Percentiles rank a stretch among this genome's conserved stretches.
phyloP scores from a whole-genome alignment of 257 asterid species.

The Solanum piurae region DNA sequence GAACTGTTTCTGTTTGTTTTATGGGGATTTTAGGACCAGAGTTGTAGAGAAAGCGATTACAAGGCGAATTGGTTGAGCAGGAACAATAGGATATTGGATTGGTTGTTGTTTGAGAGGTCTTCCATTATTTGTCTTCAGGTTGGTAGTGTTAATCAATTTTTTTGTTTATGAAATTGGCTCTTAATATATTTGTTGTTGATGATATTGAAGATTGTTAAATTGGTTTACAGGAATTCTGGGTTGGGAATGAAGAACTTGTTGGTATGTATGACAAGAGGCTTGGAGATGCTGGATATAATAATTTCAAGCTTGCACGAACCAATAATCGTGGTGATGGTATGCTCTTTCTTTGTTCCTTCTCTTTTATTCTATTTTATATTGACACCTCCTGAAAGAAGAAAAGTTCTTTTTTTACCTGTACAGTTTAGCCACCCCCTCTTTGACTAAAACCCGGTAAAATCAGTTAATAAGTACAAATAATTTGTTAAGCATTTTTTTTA shows the following conservation, averaged over 20 bases:
- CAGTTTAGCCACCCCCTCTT: not conserved
- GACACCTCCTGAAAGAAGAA: not conserved
- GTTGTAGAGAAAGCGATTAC: slow-evolving; percentile 81
- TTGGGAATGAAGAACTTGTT: slow-evolving; percentile 93
- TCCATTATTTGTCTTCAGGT: slow-evolving; percentile 99
- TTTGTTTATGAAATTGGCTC: not conserved
- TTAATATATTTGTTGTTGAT: not conserved
- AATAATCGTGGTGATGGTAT: slow-evolving; percentile 99
- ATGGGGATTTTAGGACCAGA: slow-evolving; percentile 66
- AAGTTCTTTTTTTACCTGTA: not conserved
- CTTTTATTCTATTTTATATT: not conserved
- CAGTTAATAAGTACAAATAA: not conserved
- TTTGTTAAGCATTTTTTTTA: not conserved
- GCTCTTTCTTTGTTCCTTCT: not conserved
- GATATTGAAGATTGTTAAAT: not conserved
- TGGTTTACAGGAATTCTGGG: slow-evolving; percentile 73
- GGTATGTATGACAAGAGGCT: slow-evolving; percentile 82
- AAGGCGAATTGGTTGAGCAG: slow-evolving; percentile 77
- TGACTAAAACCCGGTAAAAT: not conserved
- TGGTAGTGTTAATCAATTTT: not conserved
- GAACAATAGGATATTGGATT: slow-evolving; percentile 75
- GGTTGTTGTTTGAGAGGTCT: slow-evolving; percentile 88
- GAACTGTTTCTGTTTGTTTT: not conserved
- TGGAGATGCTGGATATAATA: slow-evolving; percentile 84
- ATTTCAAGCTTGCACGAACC: slow-evolving; percentile 84